A percentile compares a stretch with the other conserved stretches of the same genome.
Evolutionary conservation across 108 stramenopile species (phyloP).

Genomic region (Hondaea fermentalgiana): DNA sequence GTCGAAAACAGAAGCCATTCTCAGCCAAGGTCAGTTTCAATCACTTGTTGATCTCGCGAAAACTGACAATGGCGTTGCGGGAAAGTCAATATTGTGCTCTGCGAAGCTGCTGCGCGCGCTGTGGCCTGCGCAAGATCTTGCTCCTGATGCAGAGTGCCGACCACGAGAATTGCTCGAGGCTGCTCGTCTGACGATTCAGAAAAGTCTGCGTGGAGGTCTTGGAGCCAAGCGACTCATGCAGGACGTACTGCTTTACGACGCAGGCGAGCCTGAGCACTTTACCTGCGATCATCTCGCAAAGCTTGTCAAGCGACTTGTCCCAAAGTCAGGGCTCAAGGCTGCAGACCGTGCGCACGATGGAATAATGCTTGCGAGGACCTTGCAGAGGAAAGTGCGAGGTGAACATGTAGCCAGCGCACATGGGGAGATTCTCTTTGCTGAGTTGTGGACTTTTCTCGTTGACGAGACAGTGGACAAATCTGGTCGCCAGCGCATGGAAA

Average conservation of each 20-base stretch:
- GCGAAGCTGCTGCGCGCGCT: neutral
- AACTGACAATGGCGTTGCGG: no score
- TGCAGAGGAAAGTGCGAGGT: neutral
- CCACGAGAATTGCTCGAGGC: neutral
- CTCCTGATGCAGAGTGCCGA: neutral
- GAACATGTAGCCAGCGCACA: neutral
- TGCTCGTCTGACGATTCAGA: neutral
- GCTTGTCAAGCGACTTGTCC: neutral
- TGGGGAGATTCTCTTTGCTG: neutral
- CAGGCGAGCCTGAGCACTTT: neutral
- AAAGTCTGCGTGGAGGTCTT: neutral
- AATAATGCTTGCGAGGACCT: neutral
- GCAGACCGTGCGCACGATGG: neutral
- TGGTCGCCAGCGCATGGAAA: no score
- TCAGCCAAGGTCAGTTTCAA: no score
- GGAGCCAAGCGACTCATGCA: neutral
- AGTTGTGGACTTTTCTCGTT: neutral
- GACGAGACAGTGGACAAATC: no score
- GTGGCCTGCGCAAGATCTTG: neutral
- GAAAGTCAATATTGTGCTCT: neutral
- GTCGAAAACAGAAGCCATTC: no score
- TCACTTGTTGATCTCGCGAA: no score
- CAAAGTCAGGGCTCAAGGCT: neutral
- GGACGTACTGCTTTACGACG: neutral
- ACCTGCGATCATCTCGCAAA: neutral